These are phyloP conservation scores for Blastobotrys capitulatus DNA, from an alignment of 1,139 yeast genomes.

Conservation along the genomic window DNA sequence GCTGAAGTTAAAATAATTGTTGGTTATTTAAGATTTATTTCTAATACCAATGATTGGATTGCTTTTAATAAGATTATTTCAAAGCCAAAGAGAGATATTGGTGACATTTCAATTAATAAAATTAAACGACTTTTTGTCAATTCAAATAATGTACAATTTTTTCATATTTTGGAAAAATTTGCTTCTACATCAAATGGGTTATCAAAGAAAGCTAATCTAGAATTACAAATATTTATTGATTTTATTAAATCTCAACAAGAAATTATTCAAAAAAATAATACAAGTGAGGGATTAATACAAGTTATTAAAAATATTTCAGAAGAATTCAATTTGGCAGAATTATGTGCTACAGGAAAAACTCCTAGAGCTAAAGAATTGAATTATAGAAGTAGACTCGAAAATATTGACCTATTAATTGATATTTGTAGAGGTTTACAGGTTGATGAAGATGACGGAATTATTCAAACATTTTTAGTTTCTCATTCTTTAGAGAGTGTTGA, in stretches of 20 bases:
- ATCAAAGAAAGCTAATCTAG: neutral
- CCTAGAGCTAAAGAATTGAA: neutral
- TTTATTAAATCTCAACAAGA: neutral
- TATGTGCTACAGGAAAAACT: neutral
- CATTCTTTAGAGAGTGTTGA: conserved; percentile 45
- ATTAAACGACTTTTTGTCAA: neutral
- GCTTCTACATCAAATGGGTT: neutral
- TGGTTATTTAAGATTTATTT: conserved; percentile 58
- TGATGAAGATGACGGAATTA: too few species aligned
- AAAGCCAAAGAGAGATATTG: conserved; percentile 67
- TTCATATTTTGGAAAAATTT: neutral
- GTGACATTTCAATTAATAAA: conserved; percentile 36
- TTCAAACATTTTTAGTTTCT: conserved; percentile 57
- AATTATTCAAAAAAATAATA: neutral
- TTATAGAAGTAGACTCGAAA: neutral
- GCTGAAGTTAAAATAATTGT: conserved; percentile 60
- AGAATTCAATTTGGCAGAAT: neutral
- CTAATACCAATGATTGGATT: conserved; percentile 51
- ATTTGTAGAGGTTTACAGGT: neutral
- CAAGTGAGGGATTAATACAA: neutral
- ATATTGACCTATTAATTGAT: neutral
- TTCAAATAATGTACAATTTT: neutral
- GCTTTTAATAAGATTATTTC: conserved; percentile 56
- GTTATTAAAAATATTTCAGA: neutral
- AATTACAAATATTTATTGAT: neutral